Base-by-base conservation (phyloP, 2,329 filamentous ascomycete genomes). In the Cercospora nicotianae region DNA sequence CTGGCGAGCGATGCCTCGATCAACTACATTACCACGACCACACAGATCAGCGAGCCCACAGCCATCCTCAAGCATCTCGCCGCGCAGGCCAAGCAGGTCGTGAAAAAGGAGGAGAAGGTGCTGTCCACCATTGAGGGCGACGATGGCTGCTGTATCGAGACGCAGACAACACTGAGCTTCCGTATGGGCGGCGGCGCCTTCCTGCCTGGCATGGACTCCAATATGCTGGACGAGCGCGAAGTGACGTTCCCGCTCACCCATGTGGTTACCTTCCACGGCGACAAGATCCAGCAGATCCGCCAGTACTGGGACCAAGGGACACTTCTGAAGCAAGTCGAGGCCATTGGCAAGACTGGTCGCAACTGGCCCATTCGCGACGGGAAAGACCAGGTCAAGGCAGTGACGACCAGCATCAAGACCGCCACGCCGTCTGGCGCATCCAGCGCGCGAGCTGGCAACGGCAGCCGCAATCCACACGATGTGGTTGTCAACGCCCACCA, bases 331-430 rank as follows among this genome's bases (percentile, higher is more conserved):
- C 91, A 96, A 80, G 87, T 97, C 71, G 94, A 97, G 70, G 89
- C 97, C 66, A 98, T 99, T 80, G 94, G 95, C 75, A 90, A 90
- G 77, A 90, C 91, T 64, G 92, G 92, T 66, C 91, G 91, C 79
- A 96, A 95, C 81, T 99, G 95, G 95, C 95, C 95, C 64, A 96
- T 99, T 77, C 88, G 89, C 73, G 93, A 97, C 78, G 91, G 90
- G 77, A 88, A 88, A 75, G 93, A 97, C 64, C 94, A 98, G 82
- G 85, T 90, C 73, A 89, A 88, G 75, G 83, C 97, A 75, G 71
- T 80, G 51, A 74, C 72, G 63, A 69, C 69, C 71, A 78, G 77
- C 64, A 60, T 79, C 67, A 76, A 75, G 62, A 69, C 74, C 18
- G 69, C 66, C 36, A 73, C 74, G 20, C 48, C 65, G 12, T 67